A percentile compares a stretch with the other conserved stretches of the same genome.
phyloP scores from a whole-genome alignment of 345 rosid genomes.

The Nephelium lappaceum region DNA sequence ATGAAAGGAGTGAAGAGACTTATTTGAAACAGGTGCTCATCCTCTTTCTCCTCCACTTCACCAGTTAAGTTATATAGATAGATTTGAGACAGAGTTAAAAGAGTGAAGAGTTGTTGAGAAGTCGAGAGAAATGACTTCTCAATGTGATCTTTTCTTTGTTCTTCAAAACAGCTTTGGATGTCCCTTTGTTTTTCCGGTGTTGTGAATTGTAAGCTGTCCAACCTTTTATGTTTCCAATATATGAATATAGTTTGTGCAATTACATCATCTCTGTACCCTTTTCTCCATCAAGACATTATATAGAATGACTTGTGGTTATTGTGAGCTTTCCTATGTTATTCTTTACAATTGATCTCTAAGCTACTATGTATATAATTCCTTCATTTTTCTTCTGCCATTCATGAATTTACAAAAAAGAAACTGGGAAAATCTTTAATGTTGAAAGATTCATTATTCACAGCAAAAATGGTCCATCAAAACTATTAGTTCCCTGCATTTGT shows the following conservation, averaged over 20 bases:
- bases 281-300: not conserved
- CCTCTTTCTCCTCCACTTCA: conserved; percentile 84
- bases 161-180: conserved; percentile 28
- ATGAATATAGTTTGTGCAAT: conserved; percentile 39
- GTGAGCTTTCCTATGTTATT: not conserved
- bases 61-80: conserved; percentile 29
- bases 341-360: not conserved
- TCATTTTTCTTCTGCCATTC: too few relatives aligned
- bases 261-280: not conserved
- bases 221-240: conserved; percentile 29
- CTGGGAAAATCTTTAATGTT: not conserved
- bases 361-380: not conserved
- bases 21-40: conserved; percentile 69
- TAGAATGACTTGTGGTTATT: not conserved
- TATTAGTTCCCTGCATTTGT: not conserved
- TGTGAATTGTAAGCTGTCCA: conserved; percentile 50
- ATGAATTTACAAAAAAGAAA: not conserved
- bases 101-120: conserved; percentile 33
- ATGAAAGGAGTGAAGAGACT: conserved; percentile 83
- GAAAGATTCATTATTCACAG: not conserved
- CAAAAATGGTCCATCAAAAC: too few relatives aligned
- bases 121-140: conserved; percentile 38
- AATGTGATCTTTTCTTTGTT: conserved; percentile 37
- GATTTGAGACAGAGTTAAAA: conserved; percentile 30
- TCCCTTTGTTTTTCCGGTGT: conserved; percentile 23